Evolutionary conservation across 2,329 filamentous ascomycete species (phyloP).

Genomic region (Aureobasidium leucospermi): DNA sequence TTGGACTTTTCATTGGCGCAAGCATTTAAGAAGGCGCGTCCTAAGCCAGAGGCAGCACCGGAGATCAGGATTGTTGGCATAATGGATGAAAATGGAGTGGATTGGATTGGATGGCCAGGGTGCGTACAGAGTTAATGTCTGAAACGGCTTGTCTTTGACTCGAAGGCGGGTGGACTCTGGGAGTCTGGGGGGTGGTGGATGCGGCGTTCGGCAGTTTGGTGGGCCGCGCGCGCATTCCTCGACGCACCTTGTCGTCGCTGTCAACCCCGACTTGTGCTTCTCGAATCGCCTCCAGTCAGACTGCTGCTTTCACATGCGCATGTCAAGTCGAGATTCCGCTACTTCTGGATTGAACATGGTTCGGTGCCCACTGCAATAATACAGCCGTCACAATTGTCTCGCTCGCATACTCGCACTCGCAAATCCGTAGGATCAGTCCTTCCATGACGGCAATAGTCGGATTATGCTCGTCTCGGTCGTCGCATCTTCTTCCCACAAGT

Average conservation of each 20-base stretch:
- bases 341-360: not conserved
- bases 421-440: not conserved
- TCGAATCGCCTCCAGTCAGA: not conserved
- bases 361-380: not conserved
- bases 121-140: not conserved
- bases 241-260: slow-evolving; percentile 1
- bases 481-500: not conserved
- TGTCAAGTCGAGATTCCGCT: not conserved
- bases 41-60: slow-evolving; percentile 33
- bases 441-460: not conserved
- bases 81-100: not conserved
- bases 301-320: not conserved
- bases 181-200: not conserved
- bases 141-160: not conserved
- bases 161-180: not conserved
- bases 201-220: slow-evolving; percentile 7
- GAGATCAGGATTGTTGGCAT: slow-evolving; percentile 28
- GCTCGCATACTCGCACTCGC: not conserved
- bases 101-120: not conserved
- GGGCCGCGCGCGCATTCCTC: not conserved
- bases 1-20: slow-evolving; percentile 21
- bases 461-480: slow-evolving; percentile 9
- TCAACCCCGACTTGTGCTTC: not conserved
- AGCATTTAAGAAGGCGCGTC: slow-evolving; percentile 27
- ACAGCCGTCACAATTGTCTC: not conserved